These are phyloP conservation scores for Sordariomycetes sp. DNA, from an alignment of 2,329 filamentous ascomycete genomes.

Conservation along the genomic window DNA sequence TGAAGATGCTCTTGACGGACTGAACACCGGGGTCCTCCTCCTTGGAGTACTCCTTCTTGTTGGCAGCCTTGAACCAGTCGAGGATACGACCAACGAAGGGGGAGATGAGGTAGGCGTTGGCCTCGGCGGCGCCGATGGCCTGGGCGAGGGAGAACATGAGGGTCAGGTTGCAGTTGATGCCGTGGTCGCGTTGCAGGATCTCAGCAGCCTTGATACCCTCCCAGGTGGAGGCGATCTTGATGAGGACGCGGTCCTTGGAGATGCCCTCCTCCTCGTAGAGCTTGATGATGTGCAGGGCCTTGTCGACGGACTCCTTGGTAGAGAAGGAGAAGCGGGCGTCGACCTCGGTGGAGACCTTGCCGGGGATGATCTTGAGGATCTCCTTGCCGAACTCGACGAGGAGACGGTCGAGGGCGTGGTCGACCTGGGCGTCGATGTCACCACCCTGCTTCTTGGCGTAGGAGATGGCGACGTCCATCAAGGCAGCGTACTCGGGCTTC, in stretches of 20 bases:
- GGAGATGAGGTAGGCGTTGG: slow-evolving; percentile 93
- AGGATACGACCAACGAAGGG: slow-evolving; percentile 99
- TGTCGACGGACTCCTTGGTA: slow-evolving; percentile 82
- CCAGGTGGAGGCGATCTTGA: slow-evolving; percentile 99
- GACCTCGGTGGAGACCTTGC: slow-evolving; percentile 98
- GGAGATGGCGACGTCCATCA: slow-evolving; percentile 77
- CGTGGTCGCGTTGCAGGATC: slow-evolving; percentile 91
- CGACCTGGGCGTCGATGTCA: slow-evolving; percentile 71
- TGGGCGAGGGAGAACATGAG: slow-evolving; percentile 96
- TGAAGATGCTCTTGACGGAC: slow-evolving; percentile 89
- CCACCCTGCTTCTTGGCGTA: slow-evolving; percentile 74
- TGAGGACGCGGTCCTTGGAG: slow-evolving; percentile 86
- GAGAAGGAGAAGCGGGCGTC: slow-evolving; percentile 95
- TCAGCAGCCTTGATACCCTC: slow-evolving; percentile 98
- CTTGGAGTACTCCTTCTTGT: slow-evolving; percentile 86
- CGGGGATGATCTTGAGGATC: slow-evolving; percentile 93
- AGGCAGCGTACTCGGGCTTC: slow-evolving; percentile 89
- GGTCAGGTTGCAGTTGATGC: slow-evolving; percentile 97
- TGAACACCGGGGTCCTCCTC: slow-evolving; percentile 93
- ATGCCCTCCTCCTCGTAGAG: slow-evolving; percentile 92
- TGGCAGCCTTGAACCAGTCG: slow-evolving; percentile 97
- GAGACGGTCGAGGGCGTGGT: slow-evolving; percentile 83
- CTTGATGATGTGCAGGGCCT: slow-evolving; percentile 97
- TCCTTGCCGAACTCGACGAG: slow-evolving; percentile 97
- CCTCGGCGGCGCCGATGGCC: slow-evolving; percentile 93